Evolutionary conservation across 495 filamentous ascomycete species (phyloP).

Genomic region (Penicillium lagena): DNA sequence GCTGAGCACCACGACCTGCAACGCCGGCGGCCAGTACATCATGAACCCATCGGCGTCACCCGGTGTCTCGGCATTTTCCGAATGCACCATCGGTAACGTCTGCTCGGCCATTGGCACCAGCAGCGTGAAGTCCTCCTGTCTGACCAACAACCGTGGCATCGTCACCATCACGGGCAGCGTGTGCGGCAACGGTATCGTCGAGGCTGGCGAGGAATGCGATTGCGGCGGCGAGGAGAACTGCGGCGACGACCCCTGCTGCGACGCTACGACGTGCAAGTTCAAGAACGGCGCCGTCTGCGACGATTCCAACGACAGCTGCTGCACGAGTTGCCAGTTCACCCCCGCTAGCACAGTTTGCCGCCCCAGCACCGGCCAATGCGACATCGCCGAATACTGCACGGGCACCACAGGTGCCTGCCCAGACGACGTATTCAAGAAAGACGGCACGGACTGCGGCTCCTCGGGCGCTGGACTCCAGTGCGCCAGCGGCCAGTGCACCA

Average conservation of each 20-base stretch:
- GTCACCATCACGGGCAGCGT: constrained; percentile 78
- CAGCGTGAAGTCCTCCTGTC: constrained; percentile 67
- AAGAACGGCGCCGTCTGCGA: constrained; percentile 72
- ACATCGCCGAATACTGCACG: constrained; percentile 75
- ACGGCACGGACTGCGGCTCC: constrained; percentile 65
- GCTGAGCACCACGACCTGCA: constrained; percentile 57
- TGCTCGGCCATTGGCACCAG: constrained; percentile 83
- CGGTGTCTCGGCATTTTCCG: constrained; percentile 72
- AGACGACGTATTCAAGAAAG: constrained; percentile 54
- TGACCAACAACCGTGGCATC: constrained; percentile 76
- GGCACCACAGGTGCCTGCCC: constrained; percentile 73
- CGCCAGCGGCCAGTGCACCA: constrained; percentile 93
- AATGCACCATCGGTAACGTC: constrained; percentile 87
- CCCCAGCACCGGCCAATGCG: constrained; percentile 68
- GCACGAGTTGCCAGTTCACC: constrained; percentile 67
- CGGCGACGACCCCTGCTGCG: constrained; percentile 71
- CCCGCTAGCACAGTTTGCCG: constrained; percentile 68
- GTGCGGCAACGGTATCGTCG: constrained; percentile 97
- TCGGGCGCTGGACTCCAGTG: constrained; percentile 57
- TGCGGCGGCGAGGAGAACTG: constrained; percentile 76
- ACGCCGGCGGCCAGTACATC: constrained; percentile 73
- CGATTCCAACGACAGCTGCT: constrained; percentile 88
- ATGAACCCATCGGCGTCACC: constrained; percentile 88
- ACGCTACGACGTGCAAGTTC: constrained; percentile 86
- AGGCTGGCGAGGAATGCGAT: constrained; percentile 90